These are phyloP conservation scores for Thelonectria blattea DNA, from an alignment of 2,329 filamentous ascomycete species.

Conservation along the genomic window DNA sequence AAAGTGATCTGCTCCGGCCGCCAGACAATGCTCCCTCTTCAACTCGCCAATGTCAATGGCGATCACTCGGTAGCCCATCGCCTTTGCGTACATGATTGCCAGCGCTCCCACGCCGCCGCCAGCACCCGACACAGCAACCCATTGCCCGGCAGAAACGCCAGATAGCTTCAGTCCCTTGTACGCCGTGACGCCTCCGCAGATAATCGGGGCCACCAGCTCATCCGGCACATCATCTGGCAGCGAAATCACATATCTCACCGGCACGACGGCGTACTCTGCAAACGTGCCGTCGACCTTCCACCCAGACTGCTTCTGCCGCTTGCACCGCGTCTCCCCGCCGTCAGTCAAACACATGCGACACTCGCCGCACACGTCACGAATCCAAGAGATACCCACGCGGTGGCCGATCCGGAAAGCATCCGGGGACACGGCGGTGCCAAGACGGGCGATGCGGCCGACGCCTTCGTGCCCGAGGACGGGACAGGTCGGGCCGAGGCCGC, in stretches of 20 bases:
- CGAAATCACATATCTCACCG: slow-evolving; percentile 42
- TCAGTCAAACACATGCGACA: slow-evolving; percentile 45
- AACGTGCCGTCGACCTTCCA: slow-evolving; percentile 46
- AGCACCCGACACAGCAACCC: slow-evolving; percentile 46
- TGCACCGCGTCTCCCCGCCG: slow-evolving; percentile 45
- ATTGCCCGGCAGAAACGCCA: slow-evolving; percentile 41
- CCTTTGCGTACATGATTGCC: slow-evolving; percentile 47
- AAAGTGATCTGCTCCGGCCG: slow-evolving; percentile 45
- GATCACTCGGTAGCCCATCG: slow-evolving; percentile 50
- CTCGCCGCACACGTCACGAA: slow-evolving; percentile 39
- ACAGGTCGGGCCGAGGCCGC: slow-evolving; percentile 23
- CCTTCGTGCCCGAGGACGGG: slow-evolving; percentile 32
- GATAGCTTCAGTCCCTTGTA: slow-evolving; percentile 49
- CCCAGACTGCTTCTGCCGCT: slow-evolving; percentile 42
- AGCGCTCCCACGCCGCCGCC: slow-evolving; percentile 49
- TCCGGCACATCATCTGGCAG: slow-evolving; percentile 40
- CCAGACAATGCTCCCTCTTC: slow-evolving; percentile 37
- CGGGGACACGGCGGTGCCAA: slow-evolving; percentile 17
- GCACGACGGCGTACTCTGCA: slow-evolving; percentile 46
- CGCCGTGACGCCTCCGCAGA: slow-evolving; percentile 52
- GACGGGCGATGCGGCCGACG: slow-evolving; percentile 19
- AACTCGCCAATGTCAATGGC: slow-evolving; percentile 45
- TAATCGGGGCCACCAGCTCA: slow-evolving; percentile 47
- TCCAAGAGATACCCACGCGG: slow-evolving; percentile 28
- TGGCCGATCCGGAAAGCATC: background rate